phyloP scores from a whole-genome alignment of 2,329 filamentous ascomycete genomes.

The Fusarium armeniacum region DNA sequence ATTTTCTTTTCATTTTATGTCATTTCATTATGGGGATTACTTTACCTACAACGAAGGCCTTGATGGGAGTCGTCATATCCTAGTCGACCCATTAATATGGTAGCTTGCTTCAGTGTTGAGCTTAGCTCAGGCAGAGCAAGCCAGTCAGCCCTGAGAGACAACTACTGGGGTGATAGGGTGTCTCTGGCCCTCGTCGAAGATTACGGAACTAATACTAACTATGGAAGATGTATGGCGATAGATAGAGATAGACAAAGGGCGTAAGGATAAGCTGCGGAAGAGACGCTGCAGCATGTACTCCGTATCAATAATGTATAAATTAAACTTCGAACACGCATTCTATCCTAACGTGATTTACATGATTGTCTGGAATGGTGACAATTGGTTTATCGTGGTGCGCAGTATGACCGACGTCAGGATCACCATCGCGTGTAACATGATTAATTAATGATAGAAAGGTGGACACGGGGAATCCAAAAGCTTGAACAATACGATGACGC shows the following conservation, averaged over 20 bases:
- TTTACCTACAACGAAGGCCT: conserved; percentile 20
- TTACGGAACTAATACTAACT: conserved; percentile 30
- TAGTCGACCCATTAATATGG: not conserved
- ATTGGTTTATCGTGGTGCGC: conserved; percentile 15
- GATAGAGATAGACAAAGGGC: conserved; percentile 30
- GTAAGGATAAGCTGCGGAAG: conserved; percentile 24
- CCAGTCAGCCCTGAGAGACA: conserved; percentile 14
- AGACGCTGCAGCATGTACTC: not conserved
- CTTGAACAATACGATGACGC: conserved; percentile 39
- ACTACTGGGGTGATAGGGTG: conserved; percentile 15
- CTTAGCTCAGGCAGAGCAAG: conserved; percentile 13
- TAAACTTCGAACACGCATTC: conserved; percentile 11
- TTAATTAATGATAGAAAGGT: conserved; percentile 17
- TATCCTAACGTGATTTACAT: conserved; percentile 14
- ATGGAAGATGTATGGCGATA: conserved; percentile 34
- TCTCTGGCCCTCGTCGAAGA: conserved; percentile 14
- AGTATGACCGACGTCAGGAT: conserved; percentile 38
- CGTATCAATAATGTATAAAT: conserved; percentile 12
- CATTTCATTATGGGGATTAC: conserved; percentile 31
- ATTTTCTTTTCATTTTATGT: not conserved
- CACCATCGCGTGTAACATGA: conserved; percentile 30
- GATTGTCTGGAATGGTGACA: conserved; percentile 29
- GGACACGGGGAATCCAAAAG: conserved; percentile 9
- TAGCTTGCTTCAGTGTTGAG: conserved; percentile 10
- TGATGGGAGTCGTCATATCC: not conserved